Evolutionary conservation across 2,329 filamentous ascomycete species (phyloP).

Genomic region (Fusarium odoratissimum): DNA sequence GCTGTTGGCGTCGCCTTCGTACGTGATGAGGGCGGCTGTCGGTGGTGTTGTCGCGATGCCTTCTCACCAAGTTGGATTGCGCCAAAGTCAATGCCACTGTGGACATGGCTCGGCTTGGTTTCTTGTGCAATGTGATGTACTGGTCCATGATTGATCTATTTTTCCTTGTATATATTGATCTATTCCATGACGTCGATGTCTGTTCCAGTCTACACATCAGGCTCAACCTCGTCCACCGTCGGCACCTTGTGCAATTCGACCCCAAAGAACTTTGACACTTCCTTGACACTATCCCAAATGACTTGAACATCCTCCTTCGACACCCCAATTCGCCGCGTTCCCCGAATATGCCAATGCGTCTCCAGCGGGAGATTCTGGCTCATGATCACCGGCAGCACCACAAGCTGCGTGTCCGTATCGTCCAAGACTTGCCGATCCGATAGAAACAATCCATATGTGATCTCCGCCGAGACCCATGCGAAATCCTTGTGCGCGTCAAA

Average conservation of each 20-base stretch:
- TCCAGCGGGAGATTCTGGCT: conserved; percentile 65
- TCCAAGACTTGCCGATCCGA: conserved; percentile 66
- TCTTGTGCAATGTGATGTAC: not conserved
- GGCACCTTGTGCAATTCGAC: conserved; percentile 41
- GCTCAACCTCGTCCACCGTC: conserved; percentile 46
- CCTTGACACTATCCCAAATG: conserved; percentile 42
- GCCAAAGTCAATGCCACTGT: not conserved
- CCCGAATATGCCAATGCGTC: conserved; percentile 64
- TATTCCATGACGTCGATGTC: not conserved
- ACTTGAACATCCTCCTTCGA: conserved; percentile 43
- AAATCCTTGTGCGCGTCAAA: conserved; percentile 54
- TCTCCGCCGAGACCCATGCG: conserved; percentile 64
- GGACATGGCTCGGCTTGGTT: accelerated
- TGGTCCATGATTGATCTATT: not conserved
- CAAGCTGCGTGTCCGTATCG: conserved; percentile 65
- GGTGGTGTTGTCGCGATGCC: not conserved
- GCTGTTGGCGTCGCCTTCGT: not conserved
- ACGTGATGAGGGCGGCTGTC: no score
- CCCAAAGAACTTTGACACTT: conserved; percentile 44
- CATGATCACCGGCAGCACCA: conserved; percentile 66
- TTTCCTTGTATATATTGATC: not conserved
- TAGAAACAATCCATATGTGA: conserved; percentile 69
- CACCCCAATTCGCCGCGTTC: conserved; percentile 45
- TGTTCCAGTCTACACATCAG: conserved; percentile 32
- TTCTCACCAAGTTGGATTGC: not conserved